Conservation (phyloP, 139 green algal genomes). For the Bryopsis sp. region DNA sequence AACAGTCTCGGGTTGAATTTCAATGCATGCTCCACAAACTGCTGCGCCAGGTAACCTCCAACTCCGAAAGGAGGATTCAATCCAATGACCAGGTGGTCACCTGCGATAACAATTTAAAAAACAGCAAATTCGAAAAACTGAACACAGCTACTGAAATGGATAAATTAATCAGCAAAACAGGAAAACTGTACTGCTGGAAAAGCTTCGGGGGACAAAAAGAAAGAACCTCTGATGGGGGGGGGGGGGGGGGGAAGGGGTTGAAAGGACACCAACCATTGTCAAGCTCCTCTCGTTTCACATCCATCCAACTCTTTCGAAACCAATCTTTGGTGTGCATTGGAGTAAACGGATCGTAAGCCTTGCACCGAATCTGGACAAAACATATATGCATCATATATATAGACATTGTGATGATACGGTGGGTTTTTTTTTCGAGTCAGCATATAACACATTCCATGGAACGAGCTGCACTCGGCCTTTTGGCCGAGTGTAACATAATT, state of each 20-base stretch:
- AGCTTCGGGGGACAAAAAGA: too few species aligned
- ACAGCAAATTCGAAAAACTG: too few species aligned
- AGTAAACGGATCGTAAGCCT: constrained; percentile 13
- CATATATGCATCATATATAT: too few species aligned
- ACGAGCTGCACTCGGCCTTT: too few species aligned
- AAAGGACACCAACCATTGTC: not conserved
- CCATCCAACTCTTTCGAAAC: not conserved
- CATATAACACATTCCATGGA: too few species aligned
- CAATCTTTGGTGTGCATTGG: not conserved
- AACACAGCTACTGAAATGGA: not conserved
- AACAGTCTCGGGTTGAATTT: constrained; percentile 33
- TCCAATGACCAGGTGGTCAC: constrained; percentile 33
- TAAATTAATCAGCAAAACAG: not conserved
- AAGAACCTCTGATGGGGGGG: too few species aligned
- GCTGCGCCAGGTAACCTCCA: constrained; percentile 21
- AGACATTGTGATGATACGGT: too few species aligned
- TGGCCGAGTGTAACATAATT: not conserved
- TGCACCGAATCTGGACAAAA: constrained; percentile 1
- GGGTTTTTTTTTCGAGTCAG: too few species aligned
- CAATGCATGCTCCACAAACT: constrained; percentile 33
- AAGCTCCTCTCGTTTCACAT: not conserved
- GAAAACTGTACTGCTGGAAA: too few species aligned
- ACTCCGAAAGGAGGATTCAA: constrained; percentile 47
- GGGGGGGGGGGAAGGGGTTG: too few species aligned
- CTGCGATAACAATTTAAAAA: not conserved